Evolutionary conservation across 1,284 basidiomycete species (phyloP).

Genomic region (Wallemia hederae): DNA sequence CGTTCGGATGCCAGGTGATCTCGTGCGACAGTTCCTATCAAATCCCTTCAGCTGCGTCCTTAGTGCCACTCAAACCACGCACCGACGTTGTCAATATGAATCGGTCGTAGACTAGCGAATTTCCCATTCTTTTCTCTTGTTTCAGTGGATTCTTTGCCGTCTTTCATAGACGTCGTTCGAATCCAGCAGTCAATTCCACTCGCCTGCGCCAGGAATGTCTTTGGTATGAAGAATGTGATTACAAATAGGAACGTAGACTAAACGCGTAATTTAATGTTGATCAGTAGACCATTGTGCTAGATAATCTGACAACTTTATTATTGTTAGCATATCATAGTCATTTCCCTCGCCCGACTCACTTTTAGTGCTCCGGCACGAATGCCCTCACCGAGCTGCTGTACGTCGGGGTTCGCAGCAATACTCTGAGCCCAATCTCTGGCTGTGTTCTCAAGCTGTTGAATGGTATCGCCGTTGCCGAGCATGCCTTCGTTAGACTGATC

Average conservation of each 20-base stretch:
- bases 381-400: slow-evolving; percentile 59
- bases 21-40: slow-evolving; percentile 19
- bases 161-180: background rate
- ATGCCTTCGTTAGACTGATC: slow-evolving; percentile 18
- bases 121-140: background rate
- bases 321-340: background rate
- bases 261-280: background rate
- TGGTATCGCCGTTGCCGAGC: slow-evolving; percentile 20
- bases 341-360: slow-evolving; percentile 24
- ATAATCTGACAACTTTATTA: background rate
- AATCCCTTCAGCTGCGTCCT: background rate
- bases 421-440: slow-evolving; percentile 50
- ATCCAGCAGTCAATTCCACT: background rate
- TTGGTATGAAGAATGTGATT: background rate
- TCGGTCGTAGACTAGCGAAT: background rate
- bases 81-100: background rate
- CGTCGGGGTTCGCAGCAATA: slow-evolving; percentile 63
- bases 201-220: background rate
- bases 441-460: slow-evolving; percentile 32
- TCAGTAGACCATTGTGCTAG: background rate
- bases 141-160: background rate
- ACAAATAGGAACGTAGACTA: background rate
- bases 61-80: background rate
- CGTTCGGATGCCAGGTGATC: slow-evolving; percentile 30
- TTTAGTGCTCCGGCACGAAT: slow-evolving; percentile 58